phyloP scores from a whole-genome alignment of 345 rosid species.

The Pistacia integerrima region DNA sequence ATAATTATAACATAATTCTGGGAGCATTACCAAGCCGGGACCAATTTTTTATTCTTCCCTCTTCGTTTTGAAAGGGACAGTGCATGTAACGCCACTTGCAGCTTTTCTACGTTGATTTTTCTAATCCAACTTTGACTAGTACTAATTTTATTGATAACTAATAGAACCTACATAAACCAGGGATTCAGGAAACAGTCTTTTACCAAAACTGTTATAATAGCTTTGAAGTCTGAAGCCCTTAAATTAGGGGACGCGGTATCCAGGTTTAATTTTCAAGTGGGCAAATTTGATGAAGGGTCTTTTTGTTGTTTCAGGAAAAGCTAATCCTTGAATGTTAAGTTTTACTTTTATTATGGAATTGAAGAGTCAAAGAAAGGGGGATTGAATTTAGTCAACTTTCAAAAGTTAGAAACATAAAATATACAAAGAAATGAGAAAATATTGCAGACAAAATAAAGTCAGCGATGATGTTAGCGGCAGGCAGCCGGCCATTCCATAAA shows the following conservation, averaged over 20 bases:
- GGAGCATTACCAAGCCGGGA: neutral
- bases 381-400: neutral
- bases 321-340: neutral
- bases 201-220: too few species aligned
- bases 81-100: neutral
- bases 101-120: neutral
- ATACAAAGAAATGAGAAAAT: neutral
- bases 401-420: neutral
- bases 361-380: neutral
- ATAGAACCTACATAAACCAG: too few species aligned
- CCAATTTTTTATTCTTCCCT: neutral
- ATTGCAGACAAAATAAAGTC: neutral
- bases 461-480: neutral
- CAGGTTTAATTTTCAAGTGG: neutral
- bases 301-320: neutral
- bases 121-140: neutral
- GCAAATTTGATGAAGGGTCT: neutral
- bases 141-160: neutral
- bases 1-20: neutral
- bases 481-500: neutral
- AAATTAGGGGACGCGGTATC: neutral
- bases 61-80: neutral
- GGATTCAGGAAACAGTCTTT: too few species aligned
- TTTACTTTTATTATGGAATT: too few species aligned
- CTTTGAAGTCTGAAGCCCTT: neutral